A percentile compares a stretch with the other conserved stretches of the same genome.
These are phyloP conservation scores for Pseudoperonospora humuli DNA, from an alignment of 352 stramenopile species.

Conservation along the genomic window DNA sequence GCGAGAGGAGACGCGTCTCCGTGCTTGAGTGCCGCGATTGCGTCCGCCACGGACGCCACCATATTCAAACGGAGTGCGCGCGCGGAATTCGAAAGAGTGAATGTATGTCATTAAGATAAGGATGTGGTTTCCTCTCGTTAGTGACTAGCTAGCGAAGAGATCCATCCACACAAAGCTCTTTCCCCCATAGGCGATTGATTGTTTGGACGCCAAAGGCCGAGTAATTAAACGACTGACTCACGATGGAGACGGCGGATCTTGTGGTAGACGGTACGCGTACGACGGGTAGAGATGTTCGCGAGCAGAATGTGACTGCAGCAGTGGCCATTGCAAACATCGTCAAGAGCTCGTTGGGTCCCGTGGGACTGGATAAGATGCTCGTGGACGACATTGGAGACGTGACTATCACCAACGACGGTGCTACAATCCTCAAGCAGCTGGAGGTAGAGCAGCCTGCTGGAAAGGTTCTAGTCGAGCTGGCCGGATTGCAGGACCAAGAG, in stretches of 20 bases:
- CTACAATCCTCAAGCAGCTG: conserved; percentile 99
- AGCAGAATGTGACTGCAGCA: conserved; percentile 95
- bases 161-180: conserved; percentile 41
- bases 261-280: conserved; percentile 87
- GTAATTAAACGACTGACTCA: conserved; percentile 1
- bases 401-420: conserved; percentile 99
- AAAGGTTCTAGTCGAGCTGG: conserved; percentile 97
- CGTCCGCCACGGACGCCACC: conserved; percentile 24
- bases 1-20: conserved; percentile 29
- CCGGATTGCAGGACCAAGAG: conserved; percentile 98
- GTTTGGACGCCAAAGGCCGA: conserved; percentile 24
- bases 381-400: conserved; percentile 98
- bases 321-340: conserved; percentile 99
- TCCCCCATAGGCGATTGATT: conserved; percentile 12
- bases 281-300: conserved; percentile 90
- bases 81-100: conserved; percentile 1
- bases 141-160: conserved; percentile 16
- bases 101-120: conserved; percentile 6
- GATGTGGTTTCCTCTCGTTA: background rate
- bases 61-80: background rate
- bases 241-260: conserved; percentile 69
- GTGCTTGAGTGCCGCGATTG: conserved; percentile 31
- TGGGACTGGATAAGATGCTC: conserved; percentile 99
- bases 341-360: conserved; percentile 97
- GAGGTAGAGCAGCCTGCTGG: conserved; percentile 99